These are phyloP conservation scores for Lecanicillium sp. DNA, from an alignment of 2,329 filamentous ascomycete genomes.

Conservation along the genomic window DNA sequence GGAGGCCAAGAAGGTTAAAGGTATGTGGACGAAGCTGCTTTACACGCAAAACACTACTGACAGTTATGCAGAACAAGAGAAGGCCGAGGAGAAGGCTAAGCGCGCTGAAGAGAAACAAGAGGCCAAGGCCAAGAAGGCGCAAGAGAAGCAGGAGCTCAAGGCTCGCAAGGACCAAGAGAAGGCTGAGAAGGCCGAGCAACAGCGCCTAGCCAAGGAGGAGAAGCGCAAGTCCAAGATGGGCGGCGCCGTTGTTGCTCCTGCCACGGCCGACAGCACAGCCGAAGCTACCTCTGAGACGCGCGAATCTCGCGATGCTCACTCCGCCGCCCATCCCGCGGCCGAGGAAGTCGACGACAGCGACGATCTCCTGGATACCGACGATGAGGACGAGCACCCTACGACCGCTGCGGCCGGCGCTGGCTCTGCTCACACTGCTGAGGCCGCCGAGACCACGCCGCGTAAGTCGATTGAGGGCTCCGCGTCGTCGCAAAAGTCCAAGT, in stretches of 20 bases:
- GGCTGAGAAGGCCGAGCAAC: constrained; percentile 47
- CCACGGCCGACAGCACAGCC: constrained; percentile 13
- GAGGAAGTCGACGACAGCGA: constrained; percentile 8
- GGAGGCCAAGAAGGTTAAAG: constrained; percentile 49
- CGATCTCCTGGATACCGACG: constrained; percentile 17
- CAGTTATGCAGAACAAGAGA: constrained; percentile 36
- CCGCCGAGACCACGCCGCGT: constrained; percentile 3
- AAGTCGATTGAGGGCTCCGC: constrained; percentile 18
- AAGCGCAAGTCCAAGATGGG: constrained; percentile 40
- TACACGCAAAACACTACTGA: not conserved
- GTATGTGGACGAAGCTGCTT: constrained; percentile 36
- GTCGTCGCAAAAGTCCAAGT: constrained; percentile 25
- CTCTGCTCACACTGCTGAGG: constrained; percentile 1
- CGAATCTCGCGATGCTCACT: constrained; percentile 15
- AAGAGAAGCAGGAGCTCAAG: constrained; percentile 26
- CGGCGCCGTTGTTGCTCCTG: constrained; percentile 15
- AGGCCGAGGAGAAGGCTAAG: constrained; percentile 21
- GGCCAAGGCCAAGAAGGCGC: constrained; percentile 32
- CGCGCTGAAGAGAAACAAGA: constrained; percentile 25
- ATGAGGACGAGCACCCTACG: constrained; percentile 16
- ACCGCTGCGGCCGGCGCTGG: not conserved
- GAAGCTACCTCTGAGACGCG: not conserved
- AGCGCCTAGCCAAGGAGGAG: constrained; percentile 43
- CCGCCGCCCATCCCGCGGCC: constrained; percentile 5
- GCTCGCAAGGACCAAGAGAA: constrained; percentile 48